Percentiles rank a stretch among this genome's conserved stretches.
Evolutionary conservation across 2,329 filamentous ascomycete species (phyloP).

Genomic region (Pseudocercospora musae): DNA sequence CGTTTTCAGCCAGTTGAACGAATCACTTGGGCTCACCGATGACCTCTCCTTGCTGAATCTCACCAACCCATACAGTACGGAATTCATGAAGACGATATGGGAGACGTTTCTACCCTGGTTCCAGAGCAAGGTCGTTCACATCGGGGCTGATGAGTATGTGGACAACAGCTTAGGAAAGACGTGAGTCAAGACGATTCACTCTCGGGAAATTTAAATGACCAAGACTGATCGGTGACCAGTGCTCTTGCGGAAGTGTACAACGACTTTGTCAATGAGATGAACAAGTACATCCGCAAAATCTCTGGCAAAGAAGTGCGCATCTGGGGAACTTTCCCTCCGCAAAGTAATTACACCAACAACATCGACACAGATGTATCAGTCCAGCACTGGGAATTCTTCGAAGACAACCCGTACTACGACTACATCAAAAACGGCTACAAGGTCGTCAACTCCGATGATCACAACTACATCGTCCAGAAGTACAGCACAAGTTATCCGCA

Average conservation of each 20-base stretch:
- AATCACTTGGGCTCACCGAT: conserved; percentile 51
- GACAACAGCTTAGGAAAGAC: conserved; percentile 11
- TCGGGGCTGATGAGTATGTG: conserved; percentile 56
- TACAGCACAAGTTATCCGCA: conserved; percentile 48
- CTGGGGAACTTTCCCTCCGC: conserved; percentile 56
- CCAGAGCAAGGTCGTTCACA: conserved; percentile 53
- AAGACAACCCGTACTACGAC: conserved; percentile 49
- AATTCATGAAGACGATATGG: conserved; percentile 54
- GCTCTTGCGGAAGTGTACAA: conserved; percentile 50
- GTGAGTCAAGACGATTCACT: neutral
- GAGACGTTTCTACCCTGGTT: conserved; percentile 55
- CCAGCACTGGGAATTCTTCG: conserved; percentile 57
- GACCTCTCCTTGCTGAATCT: conserved; percentile 53
- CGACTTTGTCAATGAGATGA: conserved; percentile 52
- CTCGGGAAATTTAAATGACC: neutral
- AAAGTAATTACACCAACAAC: conserved; percentile 34
- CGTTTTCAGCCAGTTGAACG: conserved; percentile 58
- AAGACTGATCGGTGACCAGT: conserved; percentile 17
- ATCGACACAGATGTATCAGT: conserved; percentile 48
- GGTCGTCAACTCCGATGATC: conserved; percentile 55
- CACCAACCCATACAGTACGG: conserved; percentile 53
- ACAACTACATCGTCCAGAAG: conserved; percentile 52
- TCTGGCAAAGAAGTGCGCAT: conserved; percentile 50
- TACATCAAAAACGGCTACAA: conserved; percentile 48
- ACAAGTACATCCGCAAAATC: conserved; percentile 43